These are phyloP conservation scores for Dothistroma septosporum DNA, from an alignment of 2,329 filamentous ascomycete species.

Conservation along the genomic window DNA sequence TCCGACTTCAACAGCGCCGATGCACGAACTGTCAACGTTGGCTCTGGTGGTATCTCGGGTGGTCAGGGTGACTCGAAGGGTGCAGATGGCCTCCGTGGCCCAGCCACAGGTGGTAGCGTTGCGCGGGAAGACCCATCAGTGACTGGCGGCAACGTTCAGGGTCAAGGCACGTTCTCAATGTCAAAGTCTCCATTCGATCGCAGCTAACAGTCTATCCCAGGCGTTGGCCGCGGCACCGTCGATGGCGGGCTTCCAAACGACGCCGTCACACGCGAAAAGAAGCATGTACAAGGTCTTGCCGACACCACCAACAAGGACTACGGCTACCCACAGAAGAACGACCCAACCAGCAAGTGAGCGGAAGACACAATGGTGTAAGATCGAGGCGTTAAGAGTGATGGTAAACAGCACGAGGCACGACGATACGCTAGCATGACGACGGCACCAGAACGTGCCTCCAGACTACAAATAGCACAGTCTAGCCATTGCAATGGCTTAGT, in stretches of 20 bases:
- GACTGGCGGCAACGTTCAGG: conserved; percentile 49
- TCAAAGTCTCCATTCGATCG: neutral
- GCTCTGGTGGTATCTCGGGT: conserved; percentile 52
- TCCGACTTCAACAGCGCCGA: conserved; percentile 76
- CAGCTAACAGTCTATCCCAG: neutral
- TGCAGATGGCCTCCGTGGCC: conserved; percentile 45
- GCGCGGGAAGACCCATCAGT: conserved; percentile 48
- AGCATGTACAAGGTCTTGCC: conserved; percentile 39
- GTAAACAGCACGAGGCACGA: conserved; percentile 2
- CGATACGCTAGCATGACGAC: neutral
- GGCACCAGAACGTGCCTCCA: neutral
- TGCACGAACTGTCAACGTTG: conserved; percentile 64
- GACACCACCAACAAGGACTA: conserved; percentile 43
- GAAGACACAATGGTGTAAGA: neutral
- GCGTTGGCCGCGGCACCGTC: conserved; percentile 59
- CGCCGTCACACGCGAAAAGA: conserved; percentile 49
- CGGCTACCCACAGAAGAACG: conserved; percentile 41
- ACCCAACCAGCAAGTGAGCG: conserved; percentile 31
- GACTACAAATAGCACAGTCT: neutral
- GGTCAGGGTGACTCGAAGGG: conserved; percentile 37
- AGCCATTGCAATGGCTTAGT: neutral
- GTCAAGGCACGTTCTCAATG: conserved; percentile 23
- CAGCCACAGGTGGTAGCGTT: conserved; percentile 52
- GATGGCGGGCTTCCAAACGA: conserved; percentile 59
- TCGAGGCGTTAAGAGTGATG: neutral